A percentile compares a stretch with the other conserved stretches of the same genome.
phyloP scores from a whole-genome alignment of 1,284 basidiomycete species.

The Ceratobasidium papillatum region DNA sequence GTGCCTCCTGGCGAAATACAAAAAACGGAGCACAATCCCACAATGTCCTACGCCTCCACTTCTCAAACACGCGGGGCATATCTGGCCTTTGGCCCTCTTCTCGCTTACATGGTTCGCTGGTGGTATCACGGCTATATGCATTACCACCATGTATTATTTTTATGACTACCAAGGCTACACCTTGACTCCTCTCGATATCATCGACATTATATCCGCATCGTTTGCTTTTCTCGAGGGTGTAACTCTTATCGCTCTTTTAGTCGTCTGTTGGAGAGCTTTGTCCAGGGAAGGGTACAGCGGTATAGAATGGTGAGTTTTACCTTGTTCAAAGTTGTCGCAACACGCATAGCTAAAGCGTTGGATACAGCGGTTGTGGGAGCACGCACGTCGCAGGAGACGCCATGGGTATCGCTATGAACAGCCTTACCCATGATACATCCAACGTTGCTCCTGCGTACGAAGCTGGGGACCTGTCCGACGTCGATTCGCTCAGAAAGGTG shows the following conservation, averaged over 20 bases:
- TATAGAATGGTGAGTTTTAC: background rate
- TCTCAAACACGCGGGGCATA: background rate
- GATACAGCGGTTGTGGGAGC: background rate
- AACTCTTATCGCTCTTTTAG: background rate
- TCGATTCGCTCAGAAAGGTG: background rate
- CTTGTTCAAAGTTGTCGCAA: background rate
- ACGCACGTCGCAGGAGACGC: background rate
- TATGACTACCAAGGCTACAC: background rate
- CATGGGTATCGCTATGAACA: too few relatives aligned
- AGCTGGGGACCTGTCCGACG: too few relatives aligned
- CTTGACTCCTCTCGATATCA: background rate
- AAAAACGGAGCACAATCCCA: background rate
- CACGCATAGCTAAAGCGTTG: background rate
- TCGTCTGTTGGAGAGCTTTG: constrained; percentile 1
- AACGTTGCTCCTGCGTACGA: too few relatives aligned
- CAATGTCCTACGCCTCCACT: background rate
- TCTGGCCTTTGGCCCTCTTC: background rate
- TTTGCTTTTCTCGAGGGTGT: background rate
- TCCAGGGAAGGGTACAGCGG: constrained; percentile 1
- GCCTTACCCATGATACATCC: too few relatives aligned
- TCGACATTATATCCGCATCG: background rate
- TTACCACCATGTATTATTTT: background rate
- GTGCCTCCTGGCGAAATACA: constrained; percentile 3
- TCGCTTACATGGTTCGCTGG: background rate
- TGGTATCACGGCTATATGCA: background rate